Conservation (phyloP, 768 basidiomycete genomes). For the Lactarius vividus region DNA sequence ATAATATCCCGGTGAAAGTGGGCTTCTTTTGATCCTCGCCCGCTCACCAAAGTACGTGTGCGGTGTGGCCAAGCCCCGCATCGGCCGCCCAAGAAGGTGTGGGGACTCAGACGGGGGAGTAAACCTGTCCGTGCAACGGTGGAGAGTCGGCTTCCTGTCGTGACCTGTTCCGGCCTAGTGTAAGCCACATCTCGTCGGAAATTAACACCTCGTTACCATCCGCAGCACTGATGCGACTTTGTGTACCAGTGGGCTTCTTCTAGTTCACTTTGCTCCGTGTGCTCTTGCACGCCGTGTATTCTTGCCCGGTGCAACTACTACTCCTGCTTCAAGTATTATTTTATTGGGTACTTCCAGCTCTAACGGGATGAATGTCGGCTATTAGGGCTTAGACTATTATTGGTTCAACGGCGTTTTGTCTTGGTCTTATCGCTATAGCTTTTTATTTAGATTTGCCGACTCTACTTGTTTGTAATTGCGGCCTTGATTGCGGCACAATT, state of each 20-base stretch:
- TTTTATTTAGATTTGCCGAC: constrained; percentile 3
- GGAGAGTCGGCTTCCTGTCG: not conserved
- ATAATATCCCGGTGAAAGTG: not conserved
- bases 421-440: not conserved
- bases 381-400: not conserved
- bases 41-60: constrained; percentile 10
- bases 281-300: not conserved
- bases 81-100: constrained; percentile 18
- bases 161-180: not conserved
- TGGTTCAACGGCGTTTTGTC: constrained; percentile 12
- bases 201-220: not conserved
- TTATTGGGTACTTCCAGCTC: constrained; percentile 2
- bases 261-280: not conserved
- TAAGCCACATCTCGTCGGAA: not conserved
- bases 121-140: not conserved
- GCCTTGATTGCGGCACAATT: too few species aligned
- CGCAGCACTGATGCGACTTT: not conserved
- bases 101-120: not conserved
- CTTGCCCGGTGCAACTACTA: not conserved
- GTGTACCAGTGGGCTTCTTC: not conserved
- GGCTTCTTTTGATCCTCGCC: constrained; percentile 19
- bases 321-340: not conserved
- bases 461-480: not conserved
- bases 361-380: constrained; percentile 2
- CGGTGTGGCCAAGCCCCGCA: not conserved